Conservation (phyloP, 1,284 basidiomycete genomes). For the Heimioporus punctisporus region DNA sequence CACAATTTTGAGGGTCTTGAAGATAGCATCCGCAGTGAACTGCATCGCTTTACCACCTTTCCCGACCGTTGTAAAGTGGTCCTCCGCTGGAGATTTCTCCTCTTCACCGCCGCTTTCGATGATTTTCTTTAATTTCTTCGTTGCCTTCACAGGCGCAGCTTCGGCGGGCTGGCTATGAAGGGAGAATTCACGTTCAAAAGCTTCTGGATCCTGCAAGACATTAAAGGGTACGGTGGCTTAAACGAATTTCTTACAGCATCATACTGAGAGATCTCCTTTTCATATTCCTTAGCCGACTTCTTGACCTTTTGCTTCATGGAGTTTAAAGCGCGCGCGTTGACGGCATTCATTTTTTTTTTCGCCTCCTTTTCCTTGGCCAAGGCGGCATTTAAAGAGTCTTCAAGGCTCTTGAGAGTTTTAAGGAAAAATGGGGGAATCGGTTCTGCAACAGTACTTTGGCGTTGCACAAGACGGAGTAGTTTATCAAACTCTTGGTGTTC, state of each 20-base stretch:
- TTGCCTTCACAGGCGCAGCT: constrained; percentile 38
- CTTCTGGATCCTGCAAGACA: constrained; percentile 77
- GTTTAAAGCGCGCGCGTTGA: constrained; percentile 93
- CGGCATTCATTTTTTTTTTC: constrained; percentile 97
- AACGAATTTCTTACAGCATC: constrained; percentile 61
- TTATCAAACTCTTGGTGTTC: constrained; percentile 89
- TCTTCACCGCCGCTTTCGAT: constrained; percentile 38
- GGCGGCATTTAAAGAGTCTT: constrained; percentile 75
- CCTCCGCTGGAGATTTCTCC: constrained; percentile 59
- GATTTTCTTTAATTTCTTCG: constrained; percentile 44
- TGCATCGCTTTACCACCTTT: constrained; percentile 87
- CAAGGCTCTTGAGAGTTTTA: constrained; percentile 77
- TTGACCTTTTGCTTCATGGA: constrained; percentile 98
- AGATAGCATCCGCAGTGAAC: constrained; percentile 89
- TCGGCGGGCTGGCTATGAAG: constrained; percentile 53
- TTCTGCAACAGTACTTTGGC: constrained; percentile 87
- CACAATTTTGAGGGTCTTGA: constrained; percentile 91
- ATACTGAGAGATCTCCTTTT: constrained; percentile 80
- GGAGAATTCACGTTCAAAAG: constrained; percentile 80
- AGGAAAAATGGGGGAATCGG: constrained; percentile 91
- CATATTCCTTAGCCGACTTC: constrained; percentile 91
- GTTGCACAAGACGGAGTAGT: constrained; percentile 87
- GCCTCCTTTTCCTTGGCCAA: constrained; percentile 88
- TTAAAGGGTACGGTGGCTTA: constrained; percentile 1
- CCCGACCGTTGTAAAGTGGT: constrained; percentile 88